Percentiles rank a stretch among this genome's conserved stretches.
phyloP scores from a whole-genome alignment of 768 basidiomycete genomes.

The Leccinum incarnatum region DNA sequence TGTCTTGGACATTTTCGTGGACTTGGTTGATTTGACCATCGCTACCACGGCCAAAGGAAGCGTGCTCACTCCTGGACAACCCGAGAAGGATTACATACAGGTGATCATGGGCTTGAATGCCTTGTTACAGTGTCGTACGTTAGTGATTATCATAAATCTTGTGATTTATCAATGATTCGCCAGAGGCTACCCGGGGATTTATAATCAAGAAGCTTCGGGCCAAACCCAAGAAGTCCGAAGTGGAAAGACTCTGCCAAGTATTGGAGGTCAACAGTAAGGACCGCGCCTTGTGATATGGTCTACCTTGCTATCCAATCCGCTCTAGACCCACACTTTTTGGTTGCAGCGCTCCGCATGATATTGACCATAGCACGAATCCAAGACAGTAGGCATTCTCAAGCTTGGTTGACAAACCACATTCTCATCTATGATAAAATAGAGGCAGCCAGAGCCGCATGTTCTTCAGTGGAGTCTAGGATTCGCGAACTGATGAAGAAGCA shows the following conservation, averaged over 20 bases:
- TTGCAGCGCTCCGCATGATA: slow-evolving; percentile 18
- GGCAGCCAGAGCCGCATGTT: background rate
- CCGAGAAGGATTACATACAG: slow-evolving; percentile 5
- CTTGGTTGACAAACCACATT: background rate
- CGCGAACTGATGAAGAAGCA: slow-evolving; percentile 7
- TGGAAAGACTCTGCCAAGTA: slow-evolving; percentile 11
- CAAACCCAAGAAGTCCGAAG: background rate
- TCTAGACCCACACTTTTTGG: slow-evolving; percentile 10
- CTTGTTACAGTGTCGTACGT: slow-evolving; percentile 19
- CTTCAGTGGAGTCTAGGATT: background rate
- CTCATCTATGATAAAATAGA: background rate
- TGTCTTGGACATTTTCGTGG: slow-evolving; percentile 10
- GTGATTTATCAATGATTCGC: background rate
- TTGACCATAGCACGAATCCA: slow-evolving; percentile 14
- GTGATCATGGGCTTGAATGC: slow-evolving; percentile 21
- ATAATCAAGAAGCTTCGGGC: background rate
- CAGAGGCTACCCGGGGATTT: slow-evolving; percentile 7
- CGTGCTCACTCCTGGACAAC: background rate
- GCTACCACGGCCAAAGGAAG: background rate
- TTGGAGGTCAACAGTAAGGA: slow-evolving; percentile 13
- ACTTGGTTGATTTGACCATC: slow-evolving; percentile 15
- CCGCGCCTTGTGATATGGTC: background rate
- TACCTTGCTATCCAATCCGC: background rate
- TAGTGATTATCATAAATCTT: background rate
- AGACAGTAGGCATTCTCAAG: slow-evolving; percentile 2